phyloP scores from a whole-genome alignment of 2,329 filamentous ascomycete species.

The Exophiala calicioides region DNA sequence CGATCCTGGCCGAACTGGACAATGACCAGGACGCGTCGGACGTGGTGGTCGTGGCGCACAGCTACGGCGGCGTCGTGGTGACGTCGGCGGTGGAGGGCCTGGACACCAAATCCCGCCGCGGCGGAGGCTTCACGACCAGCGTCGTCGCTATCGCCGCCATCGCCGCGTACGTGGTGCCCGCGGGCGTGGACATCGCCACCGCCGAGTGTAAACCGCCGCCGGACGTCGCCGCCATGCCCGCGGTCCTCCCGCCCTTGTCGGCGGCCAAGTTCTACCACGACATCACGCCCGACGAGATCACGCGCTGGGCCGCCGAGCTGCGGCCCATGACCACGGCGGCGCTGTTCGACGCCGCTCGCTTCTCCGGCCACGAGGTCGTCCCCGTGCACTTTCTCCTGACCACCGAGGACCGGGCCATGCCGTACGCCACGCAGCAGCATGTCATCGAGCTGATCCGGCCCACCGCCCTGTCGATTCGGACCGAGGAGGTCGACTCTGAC shows the following conservation, averaged over 20 bases:
- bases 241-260: neutral
- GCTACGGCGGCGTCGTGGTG: constrained; percentile 27
- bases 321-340: constrained; percentile 6
- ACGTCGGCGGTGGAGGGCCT: constrained; percentile 23
- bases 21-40: constrained; percentile 18
- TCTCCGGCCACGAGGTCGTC: constrained; percentile 9
- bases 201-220: neutral
- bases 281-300: neutral
- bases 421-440: constrained; percentile 5
- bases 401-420: constrained; percentile 8
- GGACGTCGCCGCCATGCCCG: neutral
- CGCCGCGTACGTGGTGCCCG: constrained; percentile 8
- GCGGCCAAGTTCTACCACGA: constrained; percentile 9
- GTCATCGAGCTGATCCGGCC: neutral
- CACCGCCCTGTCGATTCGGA: neutral
- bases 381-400: constrained; percentile 10
- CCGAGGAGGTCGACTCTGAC: constrained; percentile 9
- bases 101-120: constrained; percentile 5
- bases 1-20: constrained; percentile 23
- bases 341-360: constrained; percentile 2
- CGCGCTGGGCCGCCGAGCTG: constrained; percentile 1
- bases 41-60: constrained; percentile 27
- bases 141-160: constrained; percentile 17
- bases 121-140: neutral
- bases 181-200: constrained; percentile 4